These are phyloP conservation scores for Phylloporus gajari DNA, from an alignment of 1,284 basidiomycete species.

Conservation along the genomic window DNA sequence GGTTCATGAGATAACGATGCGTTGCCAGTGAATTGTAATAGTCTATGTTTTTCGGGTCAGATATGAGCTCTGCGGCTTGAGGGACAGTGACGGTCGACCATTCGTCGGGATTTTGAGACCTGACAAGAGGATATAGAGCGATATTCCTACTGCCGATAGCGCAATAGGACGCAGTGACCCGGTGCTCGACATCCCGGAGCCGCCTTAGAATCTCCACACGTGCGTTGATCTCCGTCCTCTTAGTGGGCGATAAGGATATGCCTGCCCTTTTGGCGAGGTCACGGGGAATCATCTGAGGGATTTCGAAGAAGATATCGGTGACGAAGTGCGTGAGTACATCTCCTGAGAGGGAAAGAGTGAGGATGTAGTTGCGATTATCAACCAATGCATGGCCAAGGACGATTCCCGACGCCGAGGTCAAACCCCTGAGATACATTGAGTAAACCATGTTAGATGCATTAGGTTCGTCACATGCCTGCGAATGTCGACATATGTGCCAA, in stretches of 20 bases:
- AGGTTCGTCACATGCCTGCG: conserved; percentile 57
- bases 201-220: conserved; percentile 67
- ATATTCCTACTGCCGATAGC: conserved; percentile 44
- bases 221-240: conserved; percentile 57
- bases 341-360: conserved; percentile 59
- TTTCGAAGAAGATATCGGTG: conserved; percentile 65
- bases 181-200: conserved; percentile 61
- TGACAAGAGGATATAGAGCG: conserved; percentile 58
- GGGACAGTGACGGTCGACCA: conserved; percentile 64
- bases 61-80: conserved; percentile 60
- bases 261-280: conserved; percentile 65
- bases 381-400: conserved; percentile 54
- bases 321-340: conserved; percentile 59
- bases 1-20: conserved; percentile 79
- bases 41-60: conserved; percentile 41
- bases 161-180: conserved; percentile 53
- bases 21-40: conserved; percentile 67
- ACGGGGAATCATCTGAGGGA: conserved; percentile 62
- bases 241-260: conserved; percentile 37
- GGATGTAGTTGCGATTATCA: conserved; percentile 49
- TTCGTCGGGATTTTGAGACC: conserved; percentile 55
- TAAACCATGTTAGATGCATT: conserved; percentile 5
- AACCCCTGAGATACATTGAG: conserved; percentile 53
- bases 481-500: conserved; percentile 70
- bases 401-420: conserved; percentile 55